These are phyloP conservation scores for Huntiella omanensis DNA, from an alignment of 2,329 filamentous ascomycete species.

Conservation along the genomic window DNA sequence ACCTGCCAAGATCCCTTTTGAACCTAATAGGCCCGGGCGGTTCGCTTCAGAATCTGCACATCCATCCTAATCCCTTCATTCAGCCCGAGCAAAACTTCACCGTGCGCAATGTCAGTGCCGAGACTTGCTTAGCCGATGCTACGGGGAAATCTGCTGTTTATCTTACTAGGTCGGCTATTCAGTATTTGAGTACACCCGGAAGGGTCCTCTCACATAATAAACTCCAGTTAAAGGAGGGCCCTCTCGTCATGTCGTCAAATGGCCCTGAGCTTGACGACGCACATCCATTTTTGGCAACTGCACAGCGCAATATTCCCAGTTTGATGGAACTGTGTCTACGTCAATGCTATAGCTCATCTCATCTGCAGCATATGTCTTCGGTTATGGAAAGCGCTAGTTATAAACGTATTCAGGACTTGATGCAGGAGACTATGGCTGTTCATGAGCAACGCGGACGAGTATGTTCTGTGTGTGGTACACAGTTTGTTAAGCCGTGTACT, in stretches of 20 bases:
- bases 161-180: slow-evolving; percentile 9
- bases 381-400: slow-evolving; percentile 24
- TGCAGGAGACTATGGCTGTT: slow-evolving; percentile 12
- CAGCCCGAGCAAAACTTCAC: slow-evolving; percentile 18
- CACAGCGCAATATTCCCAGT: slow-evolving; percentile 22
- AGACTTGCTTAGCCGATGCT: slow-evolving; percentile 7
- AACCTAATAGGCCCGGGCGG: slow-evolving; percentile 28
- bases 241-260: slow-evolving; percentile 3
- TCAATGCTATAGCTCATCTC: slow-evolving; percentile 25
- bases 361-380: slow-evolving; percentile 23
- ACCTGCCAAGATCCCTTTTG: slow-evolving; percentile 44
- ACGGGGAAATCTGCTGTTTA: slow-evolving; percentile 10
- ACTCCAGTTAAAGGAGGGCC: slow-evolving; percentile 1
- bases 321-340: slow-evolving; percentile 32
- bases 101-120: slow-evolving; percentile 7
- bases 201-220: background rate
- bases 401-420: slow-evolving; percentile 17
- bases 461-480: slow-evolving; percentile 33
- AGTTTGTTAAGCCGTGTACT: slow-evolving; percentile 29
- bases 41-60: slow-evolving; percentile 30
- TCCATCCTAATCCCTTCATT: slow-evolving; percentile 46
- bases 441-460: slow-evolving; percentile 24
- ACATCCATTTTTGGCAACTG: slow-evolving; percentile 12
- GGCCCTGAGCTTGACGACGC: slow-evolving; percentile 6
- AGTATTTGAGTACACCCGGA: slow-evolving; percentile 5